Percentiles rank a stretch among this genome's conserved stretches.
These are phyloP conservation scores for Blastocystis sp. DNA, from an alignment of 352 stramenopile genomes.

Conservation along the genomic window DNA sequence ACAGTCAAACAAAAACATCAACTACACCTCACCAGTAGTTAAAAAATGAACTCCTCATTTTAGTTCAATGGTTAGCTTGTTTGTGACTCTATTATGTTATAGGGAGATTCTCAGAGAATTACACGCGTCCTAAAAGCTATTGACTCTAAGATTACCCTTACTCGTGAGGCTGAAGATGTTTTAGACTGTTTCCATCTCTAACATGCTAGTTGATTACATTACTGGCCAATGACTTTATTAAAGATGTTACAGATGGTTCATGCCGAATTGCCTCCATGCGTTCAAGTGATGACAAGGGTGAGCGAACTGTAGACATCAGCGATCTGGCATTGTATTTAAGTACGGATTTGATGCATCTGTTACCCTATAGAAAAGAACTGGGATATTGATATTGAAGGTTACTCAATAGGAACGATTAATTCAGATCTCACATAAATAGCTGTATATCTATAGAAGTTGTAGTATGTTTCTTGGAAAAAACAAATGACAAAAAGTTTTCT, in stretches of 20 bases:
- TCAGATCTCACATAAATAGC: not conserved
- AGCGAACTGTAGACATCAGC: constrained; percentile 2
- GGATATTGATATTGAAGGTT: constrained; percentile 49
- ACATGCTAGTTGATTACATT: not conserved
- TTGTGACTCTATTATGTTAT: not conserved
- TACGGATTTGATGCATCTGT: not conserved
- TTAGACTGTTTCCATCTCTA: not conserved
- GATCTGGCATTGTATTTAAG: constrained; percentile 38
- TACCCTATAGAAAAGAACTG: constrained; percentile 36
- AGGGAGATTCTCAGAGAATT: not conserved
- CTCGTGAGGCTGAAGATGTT: constrained; percentile 12
- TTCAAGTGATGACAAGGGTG: not conserved
- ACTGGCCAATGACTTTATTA: constrained; percentile 47
- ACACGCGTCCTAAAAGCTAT: constrained; percentile 2
- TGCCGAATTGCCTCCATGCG: not conserved
- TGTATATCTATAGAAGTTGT: not conserved
- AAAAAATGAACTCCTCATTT: not conserved
- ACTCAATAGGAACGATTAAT: constrained; percentile 33
- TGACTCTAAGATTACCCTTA: constrained; percentile 1
- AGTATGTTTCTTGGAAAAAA: not conserved
- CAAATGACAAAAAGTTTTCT: not conserved
- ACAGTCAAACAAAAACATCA: not conserved
- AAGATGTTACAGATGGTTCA: constrained; percentile 49
- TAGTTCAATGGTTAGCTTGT: not conserved
- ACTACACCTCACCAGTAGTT: not conserved